phyloP scores from a whole-genome alignment of 2,329 filamentous ascomycete species.

The Bipolaris victoriae region DNA sequence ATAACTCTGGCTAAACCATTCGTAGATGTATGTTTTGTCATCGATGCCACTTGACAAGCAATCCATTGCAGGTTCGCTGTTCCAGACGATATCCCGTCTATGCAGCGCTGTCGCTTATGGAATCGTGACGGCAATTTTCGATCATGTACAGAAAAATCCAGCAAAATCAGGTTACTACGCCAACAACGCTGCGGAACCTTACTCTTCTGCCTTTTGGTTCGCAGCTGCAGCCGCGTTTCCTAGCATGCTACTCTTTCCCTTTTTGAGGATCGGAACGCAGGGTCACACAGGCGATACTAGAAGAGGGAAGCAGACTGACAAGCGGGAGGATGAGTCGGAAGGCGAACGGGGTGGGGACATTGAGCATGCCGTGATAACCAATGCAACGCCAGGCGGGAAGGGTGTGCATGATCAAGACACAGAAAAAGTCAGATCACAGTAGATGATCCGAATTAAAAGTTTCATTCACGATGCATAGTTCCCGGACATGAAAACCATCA shows the following conservation, averaged over 20 bases:
- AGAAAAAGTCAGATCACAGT: neutral
- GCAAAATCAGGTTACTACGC: slow-evolving; percentile 50
- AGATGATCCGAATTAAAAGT: neutral
- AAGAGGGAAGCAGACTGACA: slow-evolving; percentile 13
- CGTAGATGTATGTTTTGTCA: slow-evolving; percentile 71
- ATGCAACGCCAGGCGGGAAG: neutral
- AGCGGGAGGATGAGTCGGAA: neutral
- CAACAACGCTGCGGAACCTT: slow-evolving; percentile 56
- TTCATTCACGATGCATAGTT: neutral
- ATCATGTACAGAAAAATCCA: slow-evolving; percentile 48
- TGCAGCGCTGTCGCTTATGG: slow-evolving; percentile 66
- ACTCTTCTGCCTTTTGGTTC: slow-evolving; percentile 60
- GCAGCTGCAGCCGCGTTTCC: slow-evolving; percentile 53
- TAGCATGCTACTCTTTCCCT: slow-evolving; percentile 58
- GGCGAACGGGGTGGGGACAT: slow-evolving; percentile 7
- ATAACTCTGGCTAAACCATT: neutral
- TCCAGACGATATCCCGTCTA: slow-evolving; percentile 69
- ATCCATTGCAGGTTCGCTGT: slow-evolving; percentile 69
- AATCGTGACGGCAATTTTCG: slow-evolving; percentile 67
- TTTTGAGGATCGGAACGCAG: slow-evolving; percentile 61
- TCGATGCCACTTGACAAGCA: slow-evolving; percentile 68
- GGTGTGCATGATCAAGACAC: neutral
- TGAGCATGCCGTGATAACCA: slow-evolving; percentile 5
- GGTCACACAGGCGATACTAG: slow-evolving; percentile 50
- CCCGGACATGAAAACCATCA: too few relatives aligned